These are phyloP conservation scores for Microthlaspi erraticum DNA, from an alignment of 345 rosid genomes.

Conservation along the genomic window DNA sequence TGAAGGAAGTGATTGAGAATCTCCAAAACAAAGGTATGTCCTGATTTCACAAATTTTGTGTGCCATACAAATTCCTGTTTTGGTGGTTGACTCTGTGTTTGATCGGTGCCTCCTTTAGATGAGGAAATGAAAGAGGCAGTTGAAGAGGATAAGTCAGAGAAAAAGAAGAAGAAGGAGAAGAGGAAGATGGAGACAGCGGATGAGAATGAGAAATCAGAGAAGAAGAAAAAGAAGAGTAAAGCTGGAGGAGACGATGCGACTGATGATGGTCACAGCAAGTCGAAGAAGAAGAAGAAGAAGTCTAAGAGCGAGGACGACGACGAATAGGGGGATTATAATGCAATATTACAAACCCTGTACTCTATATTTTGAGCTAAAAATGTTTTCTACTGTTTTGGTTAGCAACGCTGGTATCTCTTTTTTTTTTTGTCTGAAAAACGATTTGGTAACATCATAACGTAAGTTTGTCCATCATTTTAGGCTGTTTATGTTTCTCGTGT, in stretches of 20 bases:
- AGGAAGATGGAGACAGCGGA: constrained; percentile 35
- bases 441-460: constrained; percentile 13
- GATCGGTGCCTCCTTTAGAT: constrained; percentile 1
- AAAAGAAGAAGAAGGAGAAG: constrained; percentile 45
- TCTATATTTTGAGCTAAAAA: constrained; percentile 17
- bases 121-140: constrained; percentile 32
- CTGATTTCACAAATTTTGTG: neutral
- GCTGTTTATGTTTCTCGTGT: neutral
- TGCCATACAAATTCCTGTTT: neutral
- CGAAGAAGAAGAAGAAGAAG: constrained; percentile 47
- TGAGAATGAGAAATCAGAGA: constrained; percentile 40
- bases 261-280: constrained; percentile 39
- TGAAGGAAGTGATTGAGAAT: constrained; percentile 78
- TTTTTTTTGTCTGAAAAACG: constrained; percentile 25
- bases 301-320: constrained; percentile 38
- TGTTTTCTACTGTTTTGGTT: constrained; percentile 2
- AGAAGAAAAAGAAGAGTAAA: constrained; percentile 46
- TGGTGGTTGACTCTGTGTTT: neutral
- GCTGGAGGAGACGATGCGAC: constrained; percentile 36
- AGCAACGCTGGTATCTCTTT: constrained; percentile 14
- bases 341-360: constrained; percentile 29
- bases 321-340: constrained; percentile 35
- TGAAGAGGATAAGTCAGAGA: constrained; percentile 37
- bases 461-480: constrained; percentile 13
- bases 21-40: constrained; percentile 60